Conservation (phyloP, 305 asterid species). For the Coffea humblotiana region DNA sequence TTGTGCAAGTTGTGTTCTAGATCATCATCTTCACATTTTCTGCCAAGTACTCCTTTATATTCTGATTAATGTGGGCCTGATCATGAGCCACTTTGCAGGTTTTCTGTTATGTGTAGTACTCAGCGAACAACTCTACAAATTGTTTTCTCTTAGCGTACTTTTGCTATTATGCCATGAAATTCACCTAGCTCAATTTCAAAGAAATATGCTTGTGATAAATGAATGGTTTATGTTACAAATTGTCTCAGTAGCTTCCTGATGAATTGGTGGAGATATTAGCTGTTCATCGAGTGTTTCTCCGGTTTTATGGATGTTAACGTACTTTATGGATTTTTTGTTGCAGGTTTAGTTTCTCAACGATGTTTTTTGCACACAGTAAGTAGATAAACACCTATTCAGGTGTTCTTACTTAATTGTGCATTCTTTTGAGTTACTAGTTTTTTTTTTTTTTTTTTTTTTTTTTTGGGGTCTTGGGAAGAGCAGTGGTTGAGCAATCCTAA, state of each 20-base stretch:
- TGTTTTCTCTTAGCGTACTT: neutral
- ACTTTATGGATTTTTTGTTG: conserved; percentile 7
- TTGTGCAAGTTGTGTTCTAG: too few species aligned
- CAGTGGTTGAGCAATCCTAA: neutral
- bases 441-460: neutral
- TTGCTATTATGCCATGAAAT: neutral
- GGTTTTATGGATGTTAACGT: neutral
- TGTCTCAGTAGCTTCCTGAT: too few species aligned
- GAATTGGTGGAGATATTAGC: neutral
- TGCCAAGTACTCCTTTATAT: neutral
- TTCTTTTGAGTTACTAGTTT: neutral
- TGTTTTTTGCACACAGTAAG: conserved; percentile 42
- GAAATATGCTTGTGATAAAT: neutral
- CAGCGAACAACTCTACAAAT: neutral
- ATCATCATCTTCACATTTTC: neutral
- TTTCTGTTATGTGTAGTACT: neutral
- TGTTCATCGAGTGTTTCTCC: neutral
- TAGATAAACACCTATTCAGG: neutral
- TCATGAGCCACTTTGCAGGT: neutral
- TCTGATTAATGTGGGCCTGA: neutral
- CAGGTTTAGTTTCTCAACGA: conserved; percentile 50
- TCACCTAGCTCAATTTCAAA: neutral
- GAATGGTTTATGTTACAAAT: neutral
- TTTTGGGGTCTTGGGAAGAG: neutral
- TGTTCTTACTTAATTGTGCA: neutral